Base-by-base conservation (phyloP, 148 eudicot species). In the Fallopia convolvulus region DNA sequence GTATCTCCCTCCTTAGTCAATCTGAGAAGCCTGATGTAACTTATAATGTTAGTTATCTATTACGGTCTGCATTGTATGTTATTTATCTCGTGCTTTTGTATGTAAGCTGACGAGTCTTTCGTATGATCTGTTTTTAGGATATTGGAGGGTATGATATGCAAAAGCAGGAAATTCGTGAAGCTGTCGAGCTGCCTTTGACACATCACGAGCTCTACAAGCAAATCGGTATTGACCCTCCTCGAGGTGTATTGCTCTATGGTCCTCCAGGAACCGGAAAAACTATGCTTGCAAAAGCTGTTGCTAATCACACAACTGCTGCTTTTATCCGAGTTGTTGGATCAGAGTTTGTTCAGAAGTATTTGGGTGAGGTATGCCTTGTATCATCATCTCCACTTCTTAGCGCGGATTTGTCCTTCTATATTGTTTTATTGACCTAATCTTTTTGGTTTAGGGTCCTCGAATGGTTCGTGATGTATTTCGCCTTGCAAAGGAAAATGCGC, bases 391-490 rank as follows among this genome's bases (percentile, higher is more conserved):
- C 13, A 55, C 13, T 26, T 70, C 53, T 18, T 14, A 18, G 21
- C 14, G 20, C 33, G 9, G 42, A 66, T 32, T 14, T 50, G 56
- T 50, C n/a, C 7, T 5, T 15, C 60, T 53, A 53, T 53, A 15
- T 53, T 18, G 10, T 48, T 58, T 36, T 55, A 50, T 75, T 75
- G 52, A 8, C 47, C 46, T 53, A 10, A 53, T 13, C 0, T 26
- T 14, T 60, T 76, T 75, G 60, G 32, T 74, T 66, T 77, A 94
- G 98, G 97, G 98, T 70, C 95, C 97, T 0, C 81, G 97, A 80
- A 94, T 94, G 98, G 95, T 94, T 41, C 95, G 97, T 85, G 99
- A 94, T 92, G 97, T 92, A 33, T 94, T 94, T 77, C 90, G 99
- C 61, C 99, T 94, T 63, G 97, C 98, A 60, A 94, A 92, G 86